Evolutionary conservation across 2,329 filamentous ascomycete species (phyloP).

Genomic region (Fusarium napiforme): DNA sequence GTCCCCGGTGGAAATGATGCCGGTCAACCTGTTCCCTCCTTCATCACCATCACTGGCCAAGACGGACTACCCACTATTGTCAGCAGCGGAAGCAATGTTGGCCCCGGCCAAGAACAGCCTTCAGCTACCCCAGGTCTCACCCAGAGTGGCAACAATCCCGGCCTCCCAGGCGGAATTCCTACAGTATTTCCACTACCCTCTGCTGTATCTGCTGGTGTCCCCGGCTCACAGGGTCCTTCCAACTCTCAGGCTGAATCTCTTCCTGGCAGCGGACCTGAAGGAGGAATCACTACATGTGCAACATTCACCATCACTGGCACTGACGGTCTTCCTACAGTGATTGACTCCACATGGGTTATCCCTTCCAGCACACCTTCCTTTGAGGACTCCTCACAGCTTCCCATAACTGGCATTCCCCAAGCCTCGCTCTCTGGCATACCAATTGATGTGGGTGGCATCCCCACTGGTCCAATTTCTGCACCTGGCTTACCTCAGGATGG

Average conservation of each 20-base stretch:
- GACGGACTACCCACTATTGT: conserved; percentile 47
- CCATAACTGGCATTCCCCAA: conserved; percentile 18
- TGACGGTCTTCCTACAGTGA: conserved; percentile 49
- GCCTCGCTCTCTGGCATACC: conserved; percentile 27
- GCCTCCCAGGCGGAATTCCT: conserved; percentile 24
- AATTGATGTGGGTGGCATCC: conserved; percentile 27
- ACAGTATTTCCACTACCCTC: conserved; percentile 28
- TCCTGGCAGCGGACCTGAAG: conserved; percentile 10
- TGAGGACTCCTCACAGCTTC: conserved; percentile 25
- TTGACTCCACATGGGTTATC: conserved; percentile 50
- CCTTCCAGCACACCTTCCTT: conserved; percentile 28
- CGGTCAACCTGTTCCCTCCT: conserved; percentile 25
- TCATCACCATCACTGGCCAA: conserved; percentile 36
- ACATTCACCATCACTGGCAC: conserved; percentile 48
- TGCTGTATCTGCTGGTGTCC: conserved; percentile 14
- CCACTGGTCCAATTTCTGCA: conserved; percentile 12
- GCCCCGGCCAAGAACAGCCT: conserved; percentile 25
- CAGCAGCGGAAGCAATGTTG: conserved; percentile 10
- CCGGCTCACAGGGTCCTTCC: conserved; percentile 15
- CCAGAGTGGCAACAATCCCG: conserved; percentile 22
- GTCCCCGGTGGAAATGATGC: conserved; percentile 12
- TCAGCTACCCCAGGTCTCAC: conserved; percentile 11
- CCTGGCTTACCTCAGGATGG: conserved; percentile 27
- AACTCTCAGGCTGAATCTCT: conserved; percentile 15
- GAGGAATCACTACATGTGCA: conserved; percentile 38